A percentile compares a stretch with the other conserved stretches of the same genome.
Conservation (phyloP, 306 rosid species). For the Sphenostylis stenocarpa region DNA sequence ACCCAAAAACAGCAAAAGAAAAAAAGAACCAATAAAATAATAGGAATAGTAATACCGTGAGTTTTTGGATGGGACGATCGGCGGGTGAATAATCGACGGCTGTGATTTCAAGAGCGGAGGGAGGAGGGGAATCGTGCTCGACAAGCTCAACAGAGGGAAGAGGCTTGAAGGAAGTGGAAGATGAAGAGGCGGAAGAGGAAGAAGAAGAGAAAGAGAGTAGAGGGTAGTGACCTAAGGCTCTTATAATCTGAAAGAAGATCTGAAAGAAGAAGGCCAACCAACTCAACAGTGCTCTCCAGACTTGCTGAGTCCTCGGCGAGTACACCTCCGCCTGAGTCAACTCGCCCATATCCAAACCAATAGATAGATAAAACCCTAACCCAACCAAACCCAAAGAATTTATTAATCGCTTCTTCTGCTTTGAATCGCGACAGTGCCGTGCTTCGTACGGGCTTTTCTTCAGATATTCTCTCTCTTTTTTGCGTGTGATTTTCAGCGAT, state of each 20-base stretch:
- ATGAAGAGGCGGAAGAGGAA: conserved; percentile 42
- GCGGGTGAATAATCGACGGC: conserved; percentile 31
- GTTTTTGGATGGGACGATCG: conserved; percentile 45
- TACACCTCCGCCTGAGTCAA: conserved; percentile 87
- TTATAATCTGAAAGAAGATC: conserved; percentile 83
- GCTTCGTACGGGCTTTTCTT: conserved; percentile 15
- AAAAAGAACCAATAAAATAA: background rate
- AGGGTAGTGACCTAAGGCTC: conserved; percentile 76
- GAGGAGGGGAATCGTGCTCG: conserved; percentile 43
- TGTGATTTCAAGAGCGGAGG: conserved; percentile 51
- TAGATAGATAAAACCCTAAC: background rate
- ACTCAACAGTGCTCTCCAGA: conserved; percentile 74
- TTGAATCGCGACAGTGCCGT: background rate
- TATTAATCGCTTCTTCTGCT: background rate
- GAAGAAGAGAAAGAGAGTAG: conserved; percentile 69
- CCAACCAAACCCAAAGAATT: background rate
- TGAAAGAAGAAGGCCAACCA: conserved; percentile 88
- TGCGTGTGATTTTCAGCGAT: conserved; percentile 36
- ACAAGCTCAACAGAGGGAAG: conserved; percentile 72
- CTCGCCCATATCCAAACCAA: conserved; percentile 61
- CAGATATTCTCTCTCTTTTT: background rate
- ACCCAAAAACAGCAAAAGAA: background rate
- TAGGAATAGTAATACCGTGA: conserved; percentile 51
- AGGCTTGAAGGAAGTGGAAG: conserved; percentile 64
- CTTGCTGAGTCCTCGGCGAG: conserved; percentile 63